Evolutionary conservation across 768 basidiomycete species (phyloP), one percentile per base, ranked within the genome.

Genomic region (Pleurotus citrinopileatus): DNA sequence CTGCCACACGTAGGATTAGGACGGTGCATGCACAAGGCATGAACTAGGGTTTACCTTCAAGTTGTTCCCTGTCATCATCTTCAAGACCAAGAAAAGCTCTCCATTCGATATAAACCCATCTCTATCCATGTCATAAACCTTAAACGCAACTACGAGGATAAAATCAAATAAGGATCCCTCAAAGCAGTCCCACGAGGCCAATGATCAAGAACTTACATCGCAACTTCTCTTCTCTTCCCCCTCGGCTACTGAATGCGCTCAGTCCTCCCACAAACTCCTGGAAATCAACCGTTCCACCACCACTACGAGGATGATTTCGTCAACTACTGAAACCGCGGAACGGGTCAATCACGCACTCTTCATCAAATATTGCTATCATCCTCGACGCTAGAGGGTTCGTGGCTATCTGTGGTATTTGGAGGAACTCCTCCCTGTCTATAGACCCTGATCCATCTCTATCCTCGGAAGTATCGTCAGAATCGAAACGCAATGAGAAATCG

Each of bases 21-120:
- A 8, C 20, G n/a, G n/a, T n/a, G n/a, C n/a, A n/a, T n/a, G n/a
- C n/a, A n/a, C n/a, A n/a, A n/a, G n/a, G n/a, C n/a, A n/a, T n/a
- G n/a, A n/a, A n/a, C 19, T 10, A 40, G 17, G 15, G 17, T 52
- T 55, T 44, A 94, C 94, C 80, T 99, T 99, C 63, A 99, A 76
- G 71, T 99, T 99, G 70, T 90, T 98, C 28, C 97, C 97, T 46
- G 98, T 97, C 97, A 99, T 99, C 93, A 98, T 98, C 81, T 99
- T 99, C 59, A 99, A 76, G 34, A 99, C 97, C 43, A 99, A 75
- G 76, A 98, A 99, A 26, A 99, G 83, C 71, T 99, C 97, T 53
- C 97, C 97, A 65, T 99, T 99, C 10, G 94, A 97, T 68, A 99
- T 99, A 72, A 72, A 99, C 6, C 94, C 94, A 65, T 99, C 97